Evolutionary conservation across 2,329 filamentous ascomycete species (phyloP).

Genomic region (Aaosphaeria pasadenensis): DNA sequence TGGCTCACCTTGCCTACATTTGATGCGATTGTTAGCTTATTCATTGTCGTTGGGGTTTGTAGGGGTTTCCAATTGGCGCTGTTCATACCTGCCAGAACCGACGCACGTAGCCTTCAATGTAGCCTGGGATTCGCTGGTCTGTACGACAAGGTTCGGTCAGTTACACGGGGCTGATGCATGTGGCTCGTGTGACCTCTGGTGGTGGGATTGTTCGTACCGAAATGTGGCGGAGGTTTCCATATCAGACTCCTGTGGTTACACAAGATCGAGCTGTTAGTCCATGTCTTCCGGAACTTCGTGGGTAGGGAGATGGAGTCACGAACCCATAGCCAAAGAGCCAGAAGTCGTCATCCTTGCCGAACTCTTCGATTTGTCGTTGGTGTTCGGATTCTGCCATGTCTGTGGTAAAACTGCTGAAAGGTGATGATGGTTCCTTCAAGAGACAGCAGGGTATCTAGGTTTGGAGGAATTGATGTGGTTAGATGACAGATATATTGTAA

Average conservation of each 20-base stretch:
- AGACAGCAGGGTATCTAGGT: too few relatives aligned
- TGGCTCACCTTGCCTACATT: slow-evolving; percentile 32
- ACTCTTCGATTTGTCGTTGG: slow-evolving; percentile 27
- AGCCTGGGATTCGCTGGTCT: slow-evolving; percentile 86
- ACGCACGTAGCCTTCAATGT: slow-evolving; percentile 89
- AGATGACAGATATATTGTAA: too few relatives aligned
- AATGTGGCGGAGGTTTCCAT: slow-evolving; percentile 97
- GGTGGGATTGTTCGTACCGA: slow-evolving; percentile 57
- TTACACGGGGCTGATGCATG: not conserved
- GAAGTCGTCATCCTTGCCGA: slow-evolving; percentile 60
- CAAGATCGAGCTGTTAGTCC: not conserved
- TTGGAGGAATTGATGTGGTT: too few relatives aligned
- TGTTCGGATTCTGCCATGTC: slow-evolving; percentile 12
- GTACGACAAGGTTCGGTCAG: not conserved
- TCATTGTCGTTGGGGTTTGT: not conserved
- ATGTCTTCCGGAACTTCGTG: not conserved
- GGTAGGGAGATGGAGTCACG: slow-evolving; percentile 15
- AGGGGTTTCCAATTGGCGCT: not conserved
- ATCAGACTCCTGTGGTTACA: slow-evolving; percentile 65
- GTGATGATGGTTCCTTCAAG: too few relatives aligned
- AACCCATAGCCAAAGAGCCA: slow-evolving; percentile 99
- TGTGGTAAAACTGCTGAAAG: not conserved
- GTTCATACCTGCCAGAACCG: slow-evolving; percentile 91
- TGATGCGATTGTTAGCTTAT: slow-evolving; percentile 3
- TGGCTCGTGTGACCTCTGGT: not conserved